Evolutionary conservation across 1,284 basidiomycete species (phyloP).

Genomic region (Ustilago curta): DNA sequence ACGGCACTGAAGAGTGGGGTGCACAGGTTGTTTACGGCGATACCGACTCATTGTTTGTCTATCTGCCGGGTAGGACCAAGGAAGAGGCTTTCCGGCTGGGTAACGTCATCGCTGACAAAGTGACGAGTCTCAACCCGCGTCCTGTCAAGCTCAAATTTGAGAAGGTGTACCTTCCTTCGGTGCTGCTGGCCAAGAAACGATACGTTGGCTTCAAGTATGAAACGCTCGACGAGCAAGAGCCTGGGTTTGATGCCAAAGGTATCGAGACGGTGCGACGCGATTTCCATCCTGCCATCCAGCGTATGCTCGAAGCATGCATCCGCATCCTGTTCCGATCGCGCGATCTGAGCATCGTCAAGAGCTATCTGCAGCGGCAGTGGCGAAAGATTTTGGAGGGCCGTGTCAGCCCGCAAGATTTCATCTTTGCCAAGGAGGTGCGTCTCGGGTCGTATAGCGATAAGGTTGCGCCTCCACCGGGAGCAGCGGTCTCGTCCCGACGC

Average conservation of each 20-base stretch:
- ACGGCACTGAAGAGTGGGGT: slow-evolving; percentile 77
- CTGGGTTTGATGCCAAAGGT: slow-evolving; percentile 93
- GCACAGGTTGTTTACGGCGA: slow-evolving; percentile 97
- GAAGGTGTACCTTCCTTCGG: slow-evolving; percentile 94
- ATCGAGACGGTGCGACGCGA: slow-evolving; percentile 96
- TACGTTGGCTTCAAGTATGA: slow-evolving; percentile 98
- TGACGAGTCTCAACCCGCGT: slow-evolving; percentile 87
- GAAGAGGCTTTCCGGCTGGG: slow-evolving; percentile 94
- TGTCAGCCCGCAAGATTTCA: slow-evolving; percentile 87
- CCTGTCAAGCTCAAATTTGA: slow-evolving; percentile 97
- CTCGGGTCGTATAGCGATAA: slow-evolving; percentile 81
- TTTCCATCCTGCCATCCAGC: slow-evolving; percentile 65
- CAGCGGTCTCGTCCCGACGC: slow-evolving; percentile 82
- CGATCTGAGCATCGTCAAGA: slow-evolving; percentile 88
- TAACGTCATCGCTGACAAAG: slow-evolving; percentile 86
- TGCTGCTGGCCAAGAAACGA: slow-evolving; percentile 94
- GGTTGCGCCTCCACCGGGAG: slow-evolving; percentile 88
- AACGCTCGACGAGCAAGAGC: slow-evolving; percentile 79
- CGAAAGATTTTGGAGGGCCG: slow-evolving; percentile 83
- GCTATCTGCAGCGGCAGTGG: slow-evolving; percentile 88
- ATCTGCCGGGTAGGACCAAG: slow-evolving; percentile 86
- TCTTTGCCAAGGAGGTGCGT: slow-evolving; percentile 92
- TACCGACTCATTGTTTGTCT: slow-evolving; percentile 94
- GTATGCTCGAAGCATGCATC: slow-evolving; percentile 66
- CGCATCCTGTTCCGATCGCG: slow-evolving; percentile 83